Evolutionary conservation across 495 filamentous ascomycete species (phyloP), one percentile per base, ranked within the genome.

Genomic region (Thermochaetoides thermophila): DNA sequence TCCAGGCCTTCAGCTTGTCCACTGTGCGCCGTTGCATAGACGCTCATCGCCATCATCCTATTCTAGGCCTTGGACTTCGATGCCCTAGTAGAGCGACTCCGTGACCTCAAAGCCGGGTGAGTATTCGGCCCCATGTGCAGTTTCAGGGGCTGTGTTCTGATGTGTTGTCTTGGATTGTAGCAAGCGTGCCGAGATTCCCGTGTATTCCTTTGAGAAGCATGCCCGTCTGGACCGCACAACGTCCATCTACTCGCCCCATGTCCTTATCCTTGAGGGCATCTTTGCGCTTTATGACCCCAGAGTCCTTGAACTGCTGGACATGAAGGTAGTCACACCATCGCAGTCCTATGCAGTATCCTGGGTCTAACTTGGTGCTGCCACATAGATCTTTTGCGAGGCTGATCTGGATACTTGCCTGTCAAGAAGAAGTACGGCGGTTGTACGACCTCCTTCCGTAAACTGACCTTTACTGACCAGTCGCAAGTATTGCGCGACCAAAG

Each of bases 151-250:
- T n/a, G n/a, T n/a, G n/a, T n/a, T n/a, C n/a, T n/a, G n/a, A n/a
- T n/a, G n/a, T n/a, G n/a, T n/a, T n/a, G n/a, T n/a, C n/a, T n/a
- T 12, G 17, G 10, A 31, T 17, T 29, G 39, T 38, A 95, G 89
- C 35, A 85, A 86, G 56, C 86, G 83, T 50, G 78, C 82, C 34
- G 81, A 97, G 43, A 81, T 97, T 40, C 89, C 89, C 3, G 61
- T 92, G 2, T 97, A 97, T 52, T 97, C 89, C 1, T 97, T 97
- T 59, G 76, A 81, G 45, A 76, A 91, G 40, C 89, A 97, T 61
- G 77, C 81, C 28, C 74, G 89, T 24, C 57, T 82, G 32, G 59
- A 73, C 21, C 66, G 78, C 35, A 92, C 87, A 0, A 87, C 76
- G 2, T 74, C 76, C 5, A 81, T 97, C 30, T 97, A 97, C 45